Percentiles rank a stretch among this genome's conserved stretches.
These are phyloP conservation scores for Penstemon barbatus DNA, from an alignment of 257 asterid genomes.

Conservation along the genomic window DNA sequence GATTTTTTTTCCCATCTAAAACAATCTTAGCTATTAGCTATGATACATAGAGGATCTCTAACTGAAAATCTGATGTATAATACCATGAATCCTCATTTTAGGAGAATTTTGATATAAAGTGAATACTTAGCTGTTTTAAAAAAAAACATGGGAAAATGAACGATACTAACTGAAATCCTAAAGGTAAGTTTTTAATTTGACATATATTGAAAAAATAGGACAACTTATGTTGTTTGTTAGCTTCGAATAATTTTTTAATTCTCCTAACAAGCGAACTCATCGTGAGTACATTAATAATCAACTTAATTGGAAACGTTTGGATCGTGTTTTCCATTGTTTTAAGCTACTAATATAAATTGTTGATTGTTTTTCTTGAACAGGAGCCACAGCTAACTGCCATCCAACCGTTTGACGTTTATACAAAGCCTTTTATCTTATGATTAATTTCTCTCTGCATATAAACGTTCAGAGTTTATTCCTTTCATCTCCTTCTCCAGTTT, in stretches of 20 bases:
- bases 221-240: background rate
- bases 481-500: too few species aligned
- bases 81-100: background rate
- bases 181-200: background rate
- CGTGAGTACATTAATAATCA: too few species aligned
- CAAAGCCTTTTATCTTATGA: conserved; percentile 91
- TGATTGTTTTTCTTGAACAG: conserved; percentile 42
- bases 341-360: too few species aligned
- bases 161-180: background rate
- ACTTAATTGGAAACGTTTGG: too few species aligned
- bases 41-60: background rate
- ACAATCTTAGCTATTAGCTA: background rate
- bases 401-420: conserved; percentile 74
- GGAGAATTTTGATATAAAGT: background rate
- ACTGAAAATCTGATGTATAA: background rate
- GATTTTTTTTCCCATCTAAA: background rate
- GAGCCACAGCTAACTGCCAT: conserved; percentile 91
- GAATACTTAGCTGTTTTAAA: background rate
- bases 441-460: background rate
- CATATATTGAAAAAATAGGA: background rate
- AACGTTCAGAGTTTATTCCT: too few species aligned
- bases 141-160: background rate
- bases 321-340: too few species aligned
- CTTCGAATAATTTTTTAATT: background rate
- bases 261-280: too few species aligned